Percentiles rank a stretch among this genome's conserved stretches.
Evolutionary conservation across 306 rosid species (phyloP).

Genomic region (Castanospermum australe): DNA sequence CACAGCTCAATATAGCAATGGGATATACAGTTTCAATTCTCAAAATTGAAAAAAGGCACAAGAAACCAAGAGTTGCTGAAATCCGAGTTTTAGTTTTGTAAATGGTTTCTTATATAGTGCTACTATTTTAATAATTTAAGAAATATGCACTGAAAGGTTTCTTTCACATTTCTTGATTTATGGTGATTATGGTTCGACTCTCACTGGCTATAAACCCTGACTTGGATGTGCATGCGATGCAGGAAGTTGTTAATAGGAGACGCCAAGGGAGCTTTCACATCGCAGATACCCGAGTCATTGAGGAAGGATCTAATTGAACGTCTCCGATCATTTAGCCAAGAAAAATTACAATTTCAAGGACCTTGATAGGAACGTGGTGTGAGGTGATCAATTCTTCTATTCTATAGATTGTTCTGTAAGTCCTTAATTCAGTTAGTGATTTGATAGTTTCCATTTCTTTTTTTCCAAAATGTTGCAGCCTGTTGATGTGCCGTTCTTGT

Average conservation of each 20-base stretch:
- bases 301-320: constrained; percentile 56
- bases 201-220: background rate
- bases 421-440: constrained; percentile 7
- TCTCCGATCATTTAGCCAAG: constrained; percentile 58
- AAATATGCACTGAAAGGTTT: background rate
- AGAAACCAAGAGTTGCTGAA: background rate
- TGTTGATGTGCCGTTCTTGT: constrained; percentile 35
- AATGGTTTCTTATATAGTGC: background rate
- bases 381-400: constrained; percentile 1
- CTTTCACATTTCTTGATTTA: constrained; percentile 8
- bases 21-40: background rate
- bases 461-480: constrained; percentile 41
- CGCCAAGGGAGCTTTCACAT: constrained; percentile 50
- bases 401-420: background rate
- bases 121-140: background rate
- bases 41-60: background rate
- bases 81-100: background rate
- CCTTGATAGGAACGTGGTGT: constrained; percentile 41
- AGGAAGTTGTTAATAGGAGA: constrained; percentile 66
- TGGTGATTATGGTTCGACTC: constrained; percentile 17
- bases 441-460: constrained; percentile 18
- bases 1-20: background rate
- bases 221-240: constrained; percentile 37
- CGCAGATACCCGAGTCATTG: constrained; percentile 70
- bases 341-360: constrained; percentile 38